These are phyloP conservation scores for Magnaporthiopsis rhizophila DNA, from an alignment of 2,329 filamentous ascomycete genomes.

Conservation along the genomic window DNA sequence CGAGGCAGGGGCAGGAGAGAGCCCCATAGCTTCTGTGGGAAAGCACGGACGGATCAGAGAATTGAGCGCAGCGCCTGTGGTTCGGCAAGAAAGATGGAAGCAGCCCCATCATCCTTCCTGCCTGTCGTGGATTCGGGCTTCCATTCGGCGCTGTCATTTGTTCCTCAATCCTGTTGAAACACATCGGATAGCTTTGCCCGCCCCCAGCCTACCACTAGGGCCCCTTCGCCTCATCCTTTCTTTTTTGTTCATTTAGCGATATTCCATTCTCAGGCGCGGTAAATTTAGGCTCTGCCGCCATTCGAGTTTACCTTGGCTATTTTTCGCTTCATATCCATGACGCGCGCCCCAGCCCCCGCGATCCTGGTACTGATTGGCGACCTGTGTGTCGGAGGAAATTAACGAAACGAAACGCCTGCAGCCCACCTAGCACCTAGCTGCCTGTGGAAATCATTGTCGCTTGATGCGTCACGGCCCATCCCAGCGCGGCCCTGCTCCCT, in stretches of 20 bases:
- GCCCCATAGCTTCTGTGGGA: not conserved
- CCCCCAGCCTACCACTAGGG: too few species aligned
- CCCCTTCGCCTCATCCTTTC: not conserved
- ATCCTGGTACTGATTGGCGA: not conserved
- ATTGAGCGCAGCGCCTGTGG: too few species aligned
- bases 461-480: not conserved
- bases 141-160: not conserved
- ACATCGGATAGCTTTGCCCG: not conserved
- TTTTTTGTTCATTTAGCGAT: not conserved
- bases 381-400: not conserved
- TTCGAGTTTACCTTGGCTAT: not conserved
- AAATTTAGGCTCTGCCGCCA: not conserved
- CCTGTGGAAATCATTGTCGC: not conserved
- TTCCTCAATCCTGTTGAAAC: not conserved
- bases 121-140: not conserved
- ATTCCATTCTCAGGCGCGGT: not conserved
- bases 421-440: too few species aligned
- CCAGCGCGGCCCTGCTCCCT: not conserved
- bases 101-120: not conserved
- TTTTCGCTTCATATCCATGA: not conserved
- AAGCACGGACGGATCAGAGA: too few species aligned
- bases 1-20: not conserved
- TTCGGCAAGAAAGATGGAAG: not conserved
- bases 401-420: not conserved
- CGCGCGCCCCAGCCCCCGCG: not conserved